Conservation (phyloP, 495 filamentous ascomycete species). For the Amorphotheca resinae region DNA sequence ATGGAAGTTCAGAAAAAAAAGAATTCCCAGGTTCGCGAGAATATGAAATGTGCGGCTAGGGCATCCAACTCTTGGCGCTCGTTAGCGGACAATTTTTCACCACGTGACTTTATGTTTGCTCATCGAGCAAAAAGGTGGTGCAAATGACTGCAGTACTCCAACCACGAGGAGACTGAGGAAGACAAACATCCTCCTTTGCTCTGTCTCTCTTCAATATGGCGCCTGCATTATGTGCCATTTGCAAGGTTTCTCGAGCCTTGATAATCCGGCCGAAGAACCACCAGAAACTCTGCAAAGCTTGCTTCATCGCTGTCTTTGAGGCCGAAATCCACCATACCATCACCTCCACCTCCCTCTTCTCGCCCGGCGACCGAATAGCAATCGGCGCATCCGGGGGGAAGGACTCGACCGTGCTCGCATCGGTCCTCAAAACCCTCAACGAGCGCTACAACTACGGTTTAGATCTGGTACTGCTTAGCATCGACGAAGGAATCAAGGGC, state of each 20-base stretch:
- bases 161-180: too few species aligned
- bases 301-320: constrained; percentile 82
- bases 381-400: constrained; percentile 97
- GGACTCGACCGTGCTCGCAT: constrained; percentile 92
- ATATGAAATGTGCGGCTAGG: neutral
- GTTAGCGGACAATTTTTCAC: too few species aligned
- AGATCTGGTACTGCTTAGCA: constrained; percentile 73
- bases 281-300: constrained; percentile 77
- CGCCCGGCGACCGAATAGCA: constrained; percentile 73
- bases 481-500: constrained; percentile 94
- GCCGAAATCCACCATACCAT: constrained; percentile 91
- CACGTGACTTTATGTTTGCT: neutral
- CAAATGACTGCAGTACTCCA: too few species aligned
- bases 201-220: constrained; percentile 30
- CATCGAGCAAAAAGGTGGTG: neutral
- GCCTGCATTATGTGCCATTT: constrained; percentile 54
- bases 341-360: constrained; percentile 61
- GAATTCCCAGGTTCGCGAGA: constrained; percentile 11
- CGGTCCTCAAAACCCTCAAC: constrained; percentile 88
- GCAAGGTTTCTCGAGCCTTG: constrained; percentile 62
- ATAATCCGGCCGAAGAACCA: constrained; percentile 92
- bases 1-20: constrained; percentile 15
- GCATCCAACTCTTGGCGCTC: constrained; percentile 7
- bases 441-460: constrained; percentile 79
- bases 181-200: neutral